These are phyloP conservation scores for Hansenula anomala DNA, from an alignment of 1,139 yeast genomes.

Conservation along the genomic window DNA sequence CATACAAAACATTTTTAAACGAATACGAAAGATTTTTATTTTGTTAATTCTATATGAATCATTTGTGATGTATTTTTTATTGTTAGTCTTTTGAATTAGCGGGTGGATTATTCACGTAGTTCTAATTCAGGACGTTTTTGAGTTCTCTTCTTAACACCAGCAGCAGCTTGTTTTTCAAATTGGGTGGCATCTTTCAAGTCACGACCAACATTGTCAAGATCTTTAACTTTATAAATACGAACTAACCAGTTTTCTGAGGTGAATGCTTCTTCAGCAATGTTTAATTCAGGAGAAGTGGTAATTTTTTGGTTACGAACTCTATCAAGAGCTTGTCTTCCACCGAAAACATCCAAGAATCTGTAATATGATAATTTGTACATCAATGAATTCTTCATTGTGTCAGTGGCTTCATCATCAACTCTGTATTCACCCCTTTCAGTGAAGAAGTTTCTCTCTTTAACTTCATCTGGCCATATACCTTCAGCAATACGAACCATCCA, in stretches of 20 bases:
- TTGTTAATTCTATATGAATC: no score
- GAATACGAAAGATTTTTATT: no score
- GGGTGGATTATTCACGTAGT: conserved; percentile 33
- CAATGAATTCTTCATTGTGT: conserved; percentile 81
- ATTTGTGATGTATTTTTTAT: background rate
- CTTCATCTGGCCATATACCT: conserved; percentile 99
- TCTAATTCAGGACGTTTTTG: conserved; percentile 53
- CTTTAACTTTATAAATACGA: conserved; percentile 89
- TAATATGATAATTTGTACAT: conserved; percentile 96
- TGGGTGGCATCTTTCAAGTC: conserved; percentile 46
- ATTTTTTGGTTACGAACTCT: conserved; percentile 85
- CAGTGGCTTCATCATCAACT: conserved; percentile 77
- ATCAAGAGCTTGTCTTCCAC: conserved; percentile 64
- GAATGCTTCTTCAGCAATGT: conserved; percentile 87
- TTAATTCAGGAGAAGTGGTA: conserved; percentile 57
- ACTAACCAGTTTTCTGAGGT: conserved; percentile 97
- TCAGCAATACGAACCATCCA: conserved; percentile 99
- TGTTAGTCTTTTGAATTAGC: background rate
- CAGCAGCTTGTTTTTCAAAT: conserved; percentile 34
- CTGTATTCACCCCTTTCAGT: conserved; percentile 83
- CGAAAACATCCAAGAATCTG: conserved; percentile 72
- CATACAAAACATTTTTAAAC: no score
- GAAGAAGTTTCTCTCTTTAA: conserved; percentile 80
- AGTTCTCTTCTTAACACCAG: conserved; percentile 37
- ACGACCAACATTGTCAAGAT: conserved; percentile 83